Evolutionary conservation across 352 stramenopile genomes (phyloP), one percentile per base, ranked within the genome.

Genomic region (Globisporangium spinosum): DNA sequence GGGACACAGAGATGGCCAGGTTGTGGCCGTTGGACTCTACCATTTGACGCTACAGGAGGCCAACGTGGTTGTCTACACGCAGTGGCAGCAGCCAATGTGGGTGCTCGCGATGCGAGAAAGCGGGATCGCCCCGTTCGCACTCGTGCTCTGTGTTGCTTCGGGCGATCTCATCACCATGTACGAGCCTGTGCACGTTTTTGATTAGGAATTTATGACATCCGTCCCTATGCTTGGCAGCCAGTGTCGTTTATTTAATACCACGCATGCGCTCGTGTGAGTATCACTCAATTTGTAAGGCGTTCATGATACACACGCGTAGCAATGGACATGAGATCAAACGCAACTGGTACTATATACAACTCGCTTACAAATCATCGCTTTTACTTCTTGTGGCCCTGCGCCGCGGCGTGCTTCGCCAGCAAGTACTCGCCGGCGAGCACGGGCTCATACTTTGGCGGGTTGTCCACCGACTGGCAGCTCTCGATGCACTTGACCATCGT

Each of bases 341-440:
- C 38, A 47, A 47, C 38, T 4, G 12, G 38, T 32, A 25, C 3
- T 56, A 22, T 57, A 32, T 32, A 34, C 9, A 17, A 57, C 10
- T 20, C 12, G 23, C 51, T 17, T 32, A 58, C 13, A 4, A 4
- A 22, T 12, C 27, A 58, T 66, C 61, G 7, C 49, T 32, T 45
- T 57, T 60, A 70, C 34, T 68, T 58, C 32, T 64, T 68, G 25
- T 61, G 60, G 7, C 77, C 75, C 59, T 81, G 77, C 0, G 77
- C 75, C 20, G 82, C 78, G 23, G 57, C 70, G 68, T 91, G 83
- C 29, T 89, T 90, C 34, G 69, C 68, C 76, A 91, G 81, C 1
- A 91, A 73, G 64, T 88, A 84, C 35, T 97, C 87, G 56, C 80
- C 59, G 70, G 90, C 63, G 65, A 82, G 67, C n/a, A 97, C 88